These are phyloP conservation scores for Anethum foeniculum DNA, from an alignment of 140 eudicot genomes.

Conservation along the genomic window DNA sequence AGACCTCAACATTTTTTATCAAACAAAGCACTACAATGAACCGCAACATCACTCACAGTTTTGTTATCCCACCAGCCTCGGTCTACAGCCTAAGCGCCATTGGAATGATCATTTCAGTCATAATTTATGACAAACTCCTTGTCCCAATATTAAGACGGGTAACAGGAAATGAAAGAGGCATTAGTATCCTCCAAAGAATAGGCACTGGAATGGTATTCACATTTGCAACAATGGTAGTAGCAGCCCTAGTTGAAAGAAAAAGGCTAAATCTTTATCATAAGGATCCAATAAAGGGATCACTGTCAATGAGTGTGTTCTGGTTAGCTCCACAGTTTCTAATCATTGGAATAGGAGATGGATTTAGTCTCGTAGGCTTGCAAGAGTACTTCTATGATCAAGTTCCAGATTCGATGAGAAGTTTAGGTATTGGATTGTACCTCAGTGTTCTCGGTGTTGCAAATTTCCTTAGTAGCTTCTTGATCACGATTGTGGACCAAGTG, in stretches of 20 bases:
- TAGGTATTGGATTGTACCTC: conserved; percentile 53
- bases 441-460: conserved; percentile 56
- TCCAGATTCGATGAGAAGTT: conserved; percentile 67
- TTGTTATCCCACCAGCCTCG: conserved; percentile 64
- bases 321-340: conserved; percentile 45
- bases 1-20: conserved; percentile 56
- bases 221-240: conserved; percentile 28
- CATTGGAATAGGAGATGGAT: conserved; percentile 44
- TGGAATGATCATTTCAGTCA: conserved; percentile 27
- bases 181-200: conserved; percentile 42
- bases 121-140: conserved; percentile 42
- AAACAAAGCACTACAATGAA: conserved; percentile 48
- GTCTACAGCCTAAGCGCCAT: conserved; percentile 30
- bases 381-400: conserved; percentile 68
- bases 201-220: conserved; percentile 51
- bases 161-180: conserved; percentile 42
- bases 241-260: conserved; percentile 49
- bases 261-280: conserved; percentile 19
- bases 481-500: conserved; percentile 27
- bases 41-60: conserved; percentile 27
- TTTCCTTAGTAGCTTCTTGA: conserved; percentile 42
- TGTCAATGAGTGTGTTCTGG: conserved; percentile 57
- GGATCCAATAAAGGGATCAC: conserved; percentile 12
- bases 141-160: conserved; percentile 34
- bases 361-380: conserved; percentile 60